Base-by-base conservation (phyloP, 352 stramenopile species). In the Thalassiosira sp. region DNA sequence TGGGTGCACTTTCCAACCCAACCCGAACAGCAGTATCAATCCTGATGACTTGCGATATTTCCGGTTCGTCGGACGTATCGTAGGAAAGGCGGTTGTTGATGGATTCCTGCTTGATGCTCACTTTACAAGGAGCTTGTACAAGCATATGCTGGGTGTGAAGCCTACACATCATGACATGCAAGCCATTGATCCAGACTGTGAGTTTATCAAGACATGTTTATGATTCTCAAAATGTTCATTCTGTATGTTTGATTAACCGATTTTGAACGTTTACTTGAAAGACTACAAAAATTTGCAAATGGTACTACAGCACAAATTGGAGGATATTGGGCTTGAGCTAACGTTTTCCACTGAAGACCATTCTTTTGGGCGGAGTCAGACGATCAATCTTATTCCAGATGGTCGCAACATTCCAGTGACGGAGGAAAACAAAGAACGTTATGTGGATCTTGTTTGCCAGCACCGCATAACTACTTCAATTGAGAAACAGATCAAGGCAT, bases 401-500 rank as follows among this genome's bases (percentile, higher is more conserved):
- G 97, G 97, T 16, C 88, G 94, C 3, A 95, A 97, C 48, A 96
- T 98, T 22, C 54, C 90, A 5, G 97, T 99, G 3, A 98, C 95
- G 0, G 96, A 99, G 49, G 92, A 97, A 37, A 98, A 97, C 87
- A 99, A 99, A 87, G 88, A 93, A 63, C 91, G 97, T 79, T 99
- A 98, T 82, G 95, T 99, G 3, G 94, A 96, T 58, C 82, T 98
- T 70, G 95, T 99, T 63, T 98, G 96, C 52, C 94, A 99, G 78
- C 96, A 99, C 86, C 93, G 96, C n/a, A 99, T 99, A 96, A 98
- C 97, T 31, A 98, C 95, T 20, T 94, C 95, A 20, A 99, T 99
- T 70, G 92, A 95, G 11, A 15, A n/a, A 24, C 20, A 75, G 46
- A 81, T 85, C 57, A 97, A 95, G 45, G 96, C 95, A 27, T 94